Percentiles rank a stretch among this genome's conserved stretches.
Conservation (phyloP, 2,329 filamentous ascomycete genomes). For the Zarea fungicola region DNA sequence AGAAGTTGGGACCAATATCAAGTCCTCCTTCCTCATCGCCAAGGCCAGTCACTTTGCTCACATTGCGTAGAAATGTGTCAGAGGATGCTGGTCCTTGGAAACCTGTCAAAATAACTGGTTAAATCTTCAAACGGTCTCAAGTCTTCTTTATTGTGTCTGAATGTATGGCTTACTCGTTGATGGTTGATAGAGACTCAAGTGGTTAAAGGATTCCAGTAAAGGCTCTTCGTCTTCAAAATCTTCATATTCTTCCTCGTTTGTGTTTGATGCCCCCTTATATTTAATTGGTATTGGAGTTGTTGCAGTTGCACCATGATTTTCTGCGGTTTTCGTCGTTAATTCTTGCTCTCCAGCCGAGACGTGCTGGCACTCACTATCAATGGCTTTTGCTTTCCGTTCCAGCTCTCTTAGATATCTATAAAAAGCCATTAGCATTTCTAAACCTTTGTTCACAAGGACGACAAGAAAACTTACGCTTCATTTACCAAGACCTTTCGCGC, state of each 20-base stretch:
- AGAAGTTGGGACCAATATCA: conserved; percentile 28
- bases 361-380: conserved; percentile 22
- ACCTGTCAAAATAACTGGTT: conserved; percentile 15
- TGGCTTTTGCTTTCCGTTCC: conserved; percentile 27
- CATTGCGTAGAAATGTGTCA: conserved; percentile 33
- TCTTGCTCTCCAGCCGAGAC: conserved; percentile 4
- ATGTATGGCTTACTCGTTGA: conserved; percentile 23
- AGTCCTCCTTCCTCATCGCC: conserved; percentile 27
- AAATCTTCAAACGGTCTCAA: neutral
- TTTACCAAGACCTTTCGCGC: conserved; percentile 30
- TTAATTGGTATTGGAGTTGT: neutral
- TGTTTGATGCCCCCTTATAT: neutral
- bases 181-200: conserved; percentile 28
- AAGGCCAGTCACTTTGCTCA: conserved; percentile 30
- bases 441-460: no score
- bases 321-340: no score
- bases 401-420: conserved; percentile 31
- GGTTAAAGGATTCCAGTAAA: conserved; percentile 30
- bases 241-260: conserved; percentile 21
- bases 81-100: conserved; percentile 34
- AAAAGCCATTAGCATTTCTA: no score
- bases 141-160: neutral
- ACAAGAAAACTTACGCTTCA: conserved; percentile 23
- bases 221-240: conserved; percentile 28
- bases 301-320: no score